These are phyloP conservation scores for Backusella liffmaniae DNA, from an alignment of 192 early-diverging fungal species.

Conservation along the genomic window DNA sequence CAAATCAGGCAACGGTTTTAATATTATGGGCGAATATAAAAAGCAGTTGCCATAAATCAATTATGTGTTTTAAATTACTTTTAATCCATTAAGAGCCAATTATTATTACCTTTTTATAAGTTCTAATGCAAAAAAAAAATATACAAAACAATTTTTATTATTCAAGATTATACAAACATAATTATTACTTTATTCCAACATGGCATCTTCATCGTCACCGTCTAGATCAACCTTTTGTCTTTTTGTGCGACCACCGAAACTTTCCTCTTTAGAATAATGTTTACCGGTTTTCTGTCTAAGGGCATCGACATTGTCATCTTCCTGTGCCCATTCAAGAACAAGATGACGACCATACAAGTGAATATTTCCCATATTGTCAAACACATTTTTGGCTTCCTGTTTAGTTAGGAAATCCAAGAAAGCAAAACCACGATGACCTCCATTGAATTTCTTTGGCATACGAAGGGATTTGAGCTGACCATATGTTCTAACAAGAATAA, in stretches of 20 bases:
- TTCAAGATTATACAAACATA: not conserved
- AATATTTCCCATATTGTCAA: constrained; percentile 81
- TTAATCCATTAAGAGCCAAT: not conserved
- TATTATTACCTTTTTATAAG: not conserved
- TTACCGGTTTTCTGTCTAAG: constrained; percentile 84
- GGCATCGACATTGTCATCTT: constrained; percentile 77
- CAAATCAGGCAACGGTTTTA: not conserved
- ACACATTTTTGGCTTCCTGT: constrained; percentile 91
- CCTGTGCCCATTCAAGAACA: constrained; percentile 94
- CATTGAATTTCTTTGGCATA: constrained; percentile 91
- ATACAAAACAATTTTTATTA: not conserved
- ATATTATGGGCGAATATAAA: not conserved
- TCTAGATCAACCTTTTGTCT: constrained; percentile 66
- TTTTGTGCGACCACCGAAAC: constrained; percentile 55
- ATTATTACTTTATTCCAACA: constrained; percentile 45
- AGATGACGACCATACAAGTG: constrained; percentile 98
- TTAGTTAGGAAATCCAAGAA: constrained; percentile 98
- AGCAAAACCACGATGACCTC: constrained; percentile 94
- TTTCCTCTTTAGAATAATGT: constrained; percentile 68
- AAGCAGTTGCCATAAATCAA: not conserved
- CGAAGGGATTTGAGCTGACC: constrained; percentile 95
- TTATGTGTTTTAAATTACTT: not conserved
- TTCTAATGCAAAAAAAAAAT: not conserved
- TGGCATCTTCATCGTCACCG: constrained; percentile 27
- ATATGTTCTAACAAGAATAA: constrained; percentile 61